Conservation (phyloP, 2,329 filamentous ascomycete genomes). For the Pseudogymnoascus pannorum region DNA sequence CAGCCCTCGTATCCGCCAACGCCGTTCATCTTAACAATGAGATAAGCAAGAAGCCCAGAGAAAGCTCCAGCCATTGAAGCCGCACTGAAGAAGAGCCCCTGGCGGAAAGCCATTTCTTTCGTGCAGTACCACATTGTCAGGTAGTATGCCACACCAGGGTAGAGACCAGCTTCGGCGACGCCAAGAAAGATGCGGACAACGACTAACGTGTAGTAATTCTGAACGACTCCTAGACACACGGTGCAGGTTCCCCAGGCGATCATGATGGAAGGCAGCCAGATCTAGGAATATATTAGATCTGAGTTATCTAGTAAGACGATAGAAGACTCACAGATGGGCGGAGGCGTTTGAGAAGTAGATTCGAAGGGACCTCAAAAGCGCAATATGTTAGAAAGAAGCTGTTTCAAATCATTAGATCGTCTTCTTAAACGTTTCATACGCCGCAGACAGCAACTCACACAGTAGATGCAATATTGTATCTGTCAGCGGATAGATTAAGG, state of each 20-base stretch:
- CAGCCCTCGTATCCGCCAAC: slow-evolving; percentile 36
- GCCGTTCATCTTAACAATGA: slow-evolving; percentile 42
- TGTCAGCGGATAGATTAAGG: too few species aligned
- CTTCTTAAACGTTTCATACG: too few species aligned
- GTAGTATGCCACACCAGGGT: slow-evolving; percentile 35
- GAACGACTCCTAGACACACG: slow-evolving; percentile 55
- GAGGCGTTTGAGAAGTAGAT: slow-evolving; percentile 56
- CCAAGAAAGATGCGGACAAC: slow-evolving; percentile 23
- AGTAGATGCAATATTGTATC: slow-evolving; percentile 16
- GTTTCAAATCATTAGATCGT: too few species aligned
- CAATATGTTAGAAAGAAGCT: slow-evolving; percentile 54
- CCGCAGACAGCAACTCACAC: too few species aligned
- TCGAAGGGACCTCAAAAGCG: slow-evolving; percentile 55
- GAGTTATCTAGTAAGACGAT: background rate
- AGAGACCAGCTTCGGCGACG: slow-evolving; percentile 22
- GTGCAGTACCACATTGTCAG: slow-evolving; percentile 52
- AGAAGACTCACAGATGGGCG: slow-evolving; percentile 25
- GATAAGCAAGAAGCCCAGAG: slow-evolving; percentile 38
- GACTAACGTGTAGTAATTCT: slow-evolving; percentile 57
- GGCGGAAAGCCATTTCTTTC: slow-evolving; percentile 44
- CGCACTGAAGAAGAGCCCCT: slow-evolving; percentile 32
- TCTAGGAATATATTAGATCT: slow-evolving; percentile 35
- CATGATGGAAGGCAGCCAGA: slow-evolving; percentile 43
- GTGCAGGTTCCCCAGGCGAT: slow-evolving; percentile 39
- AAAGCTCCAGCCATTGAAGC: slow-evolving; percentile 36